These are phyloP conservation scores for Teunomyces atbi DNA, from an alignment of 805 yeast species.

Conservation along the genomic window DNA sequence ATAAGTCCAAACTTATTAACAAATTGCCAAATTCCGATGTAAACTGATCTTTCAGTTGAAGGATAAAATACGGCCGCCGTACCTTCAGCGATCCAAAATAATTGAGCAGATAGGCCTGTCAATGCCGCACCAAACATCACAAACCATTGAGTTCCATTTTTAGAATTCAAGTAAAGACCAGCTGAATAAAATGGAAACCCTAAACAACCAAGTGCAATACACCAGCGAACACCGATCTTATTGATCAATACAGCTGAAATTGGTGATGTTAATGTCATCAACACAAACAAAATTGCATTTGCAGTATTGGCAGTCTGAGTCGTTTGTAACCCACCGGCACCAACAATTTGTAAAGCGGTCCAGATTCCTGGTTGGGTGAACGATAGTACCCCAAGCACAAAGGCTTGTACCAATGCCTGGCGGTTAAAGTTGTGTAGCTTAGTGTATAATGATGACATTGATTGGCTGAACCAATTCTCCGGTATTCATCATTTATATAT, in stretches of 20 bases:
- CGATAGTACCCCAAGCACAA: slow-evolving; percentile 1
- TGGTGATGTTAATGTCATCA: slow-evolving; percentile 1
- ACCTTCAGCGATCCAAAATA: slow-evolving; percentile 3
- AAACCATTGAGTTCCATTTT: slow-evolving; percentile 2
- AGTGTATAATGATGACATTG: slow-evolving; percentile 1
- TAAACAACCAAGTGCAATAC: slow-evolving; percentile 1
- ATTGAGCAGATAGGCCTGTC: not conserved
- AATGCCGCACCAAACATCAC: slow-evolving; percentile 3
- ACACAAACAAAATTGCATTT: not conserved
- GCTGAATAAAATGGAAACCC: slow-evolving; percentile 3
- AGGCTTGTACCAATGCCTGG: slow-evolving; percentile 2
- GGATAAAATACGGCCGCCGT: slow-evolving; percentile 1
- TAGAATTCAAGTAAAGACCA: slow-evolving; percentile 1
- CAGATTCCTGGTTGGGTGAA: slow-evolving; percentile 2
- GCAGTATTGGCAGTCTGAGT: slow-evolving; percentile 2
- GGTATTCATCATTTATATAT: not conserved
- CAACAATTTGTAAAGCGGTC: slow-evolving; percentile 1
- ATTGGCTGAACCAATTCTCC: not conserved
- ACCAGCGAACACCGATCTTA: not conserved
- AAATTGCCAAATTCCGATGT: slow-evolving; percentile 1
- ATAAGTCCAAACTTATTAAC: slow-evolving; percentile 1
- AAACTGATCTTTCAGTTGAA: not conserved
- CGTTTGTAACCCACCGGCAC: slow-evolving; percentile 3
- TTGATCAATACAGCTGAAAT: slow-evolving; percentile 3
- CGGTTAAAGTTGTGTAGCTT: slow-evolving; percentile 1